A percentile compares a stretch with the other conserved stretches of the same genome.
phyloP scores from a whole-genome alignment of 1,284 basidiomycete species.

The Leccinum solheimii region DNA sequence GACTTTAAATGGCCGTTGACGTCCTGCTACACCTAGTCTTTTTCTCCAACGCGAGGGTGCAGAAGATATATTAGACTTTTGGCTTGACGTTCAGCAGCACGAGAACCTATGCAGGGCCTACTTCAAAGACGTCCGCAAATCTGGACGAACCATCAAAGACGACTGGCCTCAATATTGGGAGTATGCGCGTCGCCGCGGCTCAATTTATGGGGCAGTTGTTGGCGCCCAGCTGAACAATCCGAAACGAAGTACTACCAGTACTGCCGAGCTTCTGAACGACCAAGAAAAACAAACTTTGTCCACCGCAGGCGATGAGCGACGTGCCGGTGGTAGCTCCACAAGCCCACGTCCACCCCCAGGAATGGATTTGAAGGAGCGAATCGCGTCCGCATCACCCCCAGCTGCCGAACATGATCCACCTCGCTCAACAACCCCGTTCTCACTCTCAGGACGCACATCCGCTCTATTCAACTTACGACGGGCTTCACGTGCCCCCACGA shows the following conservation, averaged over 20 bases:
- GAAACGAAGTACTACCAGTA: slow-evolving; percentile 77
- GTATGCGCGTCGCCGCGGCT: slow-evolving; percentile 83
- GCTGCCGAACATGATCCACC: slow-evolving; percentile 46
- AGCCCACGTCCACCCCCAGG: slow-evolving; percentile 47
- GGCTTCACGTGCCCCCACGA: slow-evolving; percentile 78
- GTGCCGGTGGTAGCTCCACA: slow-evolving; percentile 47
- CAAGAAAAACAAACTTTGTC: slow-evolving; percentile 63
- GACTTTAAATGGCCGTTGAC: slow-evolving; percentile 6
- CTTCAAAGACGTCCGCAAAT: slow-evolving; percentile 97
- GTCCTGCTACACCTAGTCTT: slow-evolving; percentile 45
- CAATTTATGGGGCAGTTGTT: slow-evolving; percentile 88
- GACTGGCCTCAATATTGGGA: slow-evolving; percentile 98
- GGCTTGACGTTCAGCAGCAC: slow-evolving; percentile 98
- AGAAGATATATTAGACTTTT: slow-evolving; percentile 96
- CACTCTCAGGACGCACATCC: slow-evolving; percentile 67
- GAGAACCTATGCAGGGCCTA: slow-evolving; percentile 98
- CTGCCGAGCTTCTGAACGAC: slow-evolving; percentile 63
- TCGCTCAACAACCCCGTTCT: slow-evolving; percentile 78
- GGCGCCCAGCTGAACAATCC: slow-evolving; percentile 63
- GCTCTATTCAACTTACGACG: slow-evolving; percentile 71
- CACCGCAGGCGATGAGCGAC: slow-evolving; percentile 49
- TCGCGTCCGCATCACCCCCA: slow-evolving; percentile 48
- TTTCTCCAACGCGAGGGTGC: slow-evolving; percentile 93
- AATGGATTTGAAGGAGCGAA: slow-evolving; percentile 46
- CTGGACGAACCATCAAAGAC: slow-evolving; percentile 86